Evolutionary conservation across 2,329 filamentous ascomycete species (phyloP).

Genomic region (Pezicula rhizophila): DNA sequence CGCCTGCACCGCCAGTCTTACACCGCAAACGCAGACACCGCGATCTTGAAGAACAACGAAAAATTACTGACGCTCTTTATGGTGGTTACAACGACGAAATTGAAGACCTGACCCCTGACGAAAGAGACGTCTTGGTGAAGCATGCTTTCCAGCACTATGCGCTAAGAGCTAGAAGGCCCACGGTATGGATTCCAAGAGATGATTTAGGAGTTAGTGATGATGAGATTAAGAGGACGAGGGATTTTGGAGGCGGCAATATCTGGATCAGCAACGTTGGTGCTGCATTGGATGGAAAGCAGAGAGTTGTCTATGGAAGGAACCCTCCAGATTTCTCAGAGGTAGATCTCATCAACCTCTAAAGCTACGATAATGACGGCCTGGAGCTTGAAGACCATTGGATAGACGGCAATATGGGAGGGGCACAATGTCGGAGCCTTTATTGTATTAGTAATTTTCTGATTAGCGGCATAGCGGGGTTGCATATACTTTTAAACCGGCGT

Average conservation of each 20-base stretch:
- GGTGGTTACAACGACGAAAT: slow-evolving; percentile 87
- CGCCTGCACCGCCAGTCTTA: slow-evolving; percentile 19
- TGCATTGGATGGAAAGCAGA: slow-evolving; percentile 74
- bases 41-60: slow-evolving; percentile 66
- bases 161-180: slow-evolving; percentile 74
- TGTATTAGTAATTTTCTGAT: no score
- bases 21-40: slow-evolving; percentile 39
- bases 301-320: slow-evolving; percentile 77
- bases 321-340: slow-evolving; percentile 87
- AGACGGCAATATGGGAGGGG: no score
- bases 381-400: no score
- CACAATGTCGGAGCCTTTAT: no score
- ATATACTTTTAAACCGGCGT: no score
- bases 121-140: slow-evolving; percentile 77
- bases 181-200: slow-evolving; percentile 90
- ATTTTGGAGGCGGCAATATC: slow-evolving; percentile 51
- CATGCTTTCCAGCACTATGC: slow-evolving; percentile 90
- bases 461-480: no score
- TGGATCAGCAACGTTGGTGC: slow-evolving; percentile 95
- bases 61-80: slow-evolving; percentile 75
- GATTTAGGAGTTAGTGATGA: slow-evolving; percentile 87
- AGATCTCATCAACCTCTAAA: slow-evolving; percentile 73
- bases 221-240: slow-evolving; percentile 73
- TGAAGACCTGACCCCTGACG: slow-evolving; percentile 85
- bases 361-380: no score